phyloP scores from a whole-genome alignment of 768 basidiomycete species.

The Panaeolus papilionaceus region DNA sequence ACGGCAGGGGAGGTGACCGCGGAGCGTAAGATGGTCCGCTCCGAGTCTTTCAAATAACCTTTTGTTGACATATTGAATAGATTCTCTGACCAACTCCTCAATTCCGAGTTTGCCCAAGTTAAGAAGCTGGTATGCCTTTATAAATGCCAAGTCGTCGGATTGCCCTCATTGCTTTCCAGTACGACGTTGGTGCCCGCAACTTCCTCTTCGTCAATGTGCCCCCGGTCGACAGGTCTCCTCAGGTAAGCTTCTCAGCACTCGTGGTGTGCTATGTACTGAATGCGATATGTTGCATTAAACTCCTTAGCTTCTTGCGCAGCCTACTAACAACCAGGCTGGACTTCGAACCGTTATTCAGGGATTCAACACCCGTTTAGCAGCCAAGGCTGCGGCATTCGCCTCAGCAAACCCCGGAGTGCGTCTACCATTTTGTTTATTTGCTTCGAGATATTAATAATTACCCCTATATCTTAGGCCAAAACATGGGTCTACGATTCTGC shows the following conservation, averaged over 20 bases:
- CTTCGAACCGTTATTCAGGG: conserved; percentile 54
- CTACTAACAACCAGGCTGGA: conserved; percentile 41
- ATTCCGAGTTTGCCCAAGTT: conserved; percentile 56
- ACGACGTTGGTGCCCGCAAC: conserved; percentile 57
- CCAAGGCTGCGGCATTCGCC: conserved; percentile 47
- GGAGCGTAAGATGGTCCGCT: conserved; percentile 44
- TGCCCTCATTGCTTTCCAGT: conserved; percentile 30
- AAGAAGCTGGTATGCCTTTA: conserved; percentile 47
- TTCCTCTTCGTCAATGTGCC: conserved; percentile 57
- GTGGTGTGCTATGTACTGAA: too few species aligned
- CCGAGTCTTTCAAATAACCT: background rate
- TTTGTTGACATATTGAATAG: conserved; percentile 10
- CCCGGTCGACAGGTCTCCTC: conserved; percentile 47
- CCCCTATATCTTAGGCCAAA: conserved; percentile 38
- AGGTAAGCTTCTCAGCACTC: conserved; percentile 34
- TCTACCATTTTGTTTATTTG: background rate
- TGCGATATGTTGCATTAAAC: background rate
- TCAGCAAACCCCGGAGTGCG: conserved; percentile 52
- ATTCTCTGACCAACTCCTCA: conserved; percentile 54
- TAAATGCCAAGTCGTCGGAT: background rate
- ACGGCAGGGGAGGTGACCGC: conserved; percentile 50
- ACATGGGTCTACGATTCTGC: conserved; percentile 60
- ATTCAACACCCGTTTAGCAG: conserved; percentile 57
- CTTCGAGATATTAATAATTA: background rate
- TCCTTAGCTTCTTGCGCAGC: conserved; percentile 54